Evolutionary conservation across 2,329 filamentous ascomycete genomes (phyloP), one percentile per base, ranked within the genome.

Genomic region (Triangularia verruculosa): DNA sequence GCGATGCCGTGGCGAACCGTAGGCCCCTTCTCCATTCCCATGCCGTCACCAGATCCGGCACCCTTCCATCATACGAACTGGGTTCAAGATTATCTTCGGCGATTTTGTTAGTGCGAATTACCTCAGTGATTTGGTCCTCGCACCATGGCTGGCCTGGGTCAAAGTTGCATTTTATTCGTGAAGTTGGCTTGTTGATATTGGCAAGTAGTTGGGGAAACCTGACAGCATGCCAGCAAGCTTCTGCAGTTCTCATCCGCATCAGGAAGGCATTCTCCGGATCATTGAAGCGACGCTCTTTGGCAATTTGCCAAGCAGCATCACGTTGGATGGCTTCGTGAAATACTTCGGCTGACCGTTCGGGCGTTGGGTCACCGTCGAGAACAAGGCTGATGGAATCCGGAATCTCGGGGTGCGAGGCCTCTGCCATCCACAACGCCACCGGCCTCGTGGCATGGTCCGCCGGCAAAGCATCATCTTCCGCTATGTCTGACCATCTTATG

Each of bases 141-240:
- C 61, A 52, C 62, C 57, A 61, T 4, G 57, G 57, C 17, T 34
- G 3, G 12, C 62, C 62, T 1, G 62, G 62, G 34, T 63, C 51
- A 30, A 63, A 63, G 15, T 63, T 53, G 32, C 61, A 63, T 28
- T 51, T 57, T 2, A 63, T 53, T 30, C 51, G 34, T 13, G 51
- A 56, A 9, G n/a, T 9, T 34, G 43, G 43, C 11, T 62, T 56
- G 22, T 53, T 53, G 30, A 63, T 30, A 28, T 30, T 28, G 15
- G 13, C n/a, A 13, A 63, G 32, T 1, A 60, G 51, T 20, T 60
- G 28, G 2, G 61, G 61, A 22, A 63, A 63, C 8, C 52, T 57
- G 6, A 56, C 17, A 13, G 11, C 59, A 22, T 51, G 28, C 47
- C 53, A 63, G 27, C 28, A 15, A n/a, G 2, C 3, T 20, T 27